Percentiles rank a stretch among this genome's conserved stretches.
Conservation (phyloP, 73 alveolate species). For the Paramecium sexaurelia region DNA sequence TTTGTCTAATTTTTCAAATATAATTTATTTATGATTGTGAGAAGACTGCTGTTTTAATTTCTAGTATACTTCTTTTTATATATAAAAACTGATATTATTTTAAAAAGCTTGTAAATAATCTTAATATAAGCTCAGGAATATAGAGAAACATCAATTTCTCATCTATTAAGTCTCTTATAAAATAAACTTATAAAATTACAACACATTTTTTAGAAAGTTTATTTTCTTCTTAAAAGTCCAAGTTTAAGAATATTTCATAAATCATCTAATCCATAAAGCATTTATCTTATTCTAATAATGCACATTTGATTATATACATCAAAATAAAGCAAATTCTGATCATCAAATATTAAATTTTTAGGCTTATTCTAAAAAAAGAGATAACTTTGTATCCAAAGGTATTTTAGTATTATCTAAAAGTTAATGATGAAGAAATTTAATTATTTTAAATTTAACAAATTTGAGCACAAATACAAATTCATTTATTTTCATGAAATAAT, state of each 20-base stretch:
- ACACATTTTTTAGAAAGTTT: background rate
- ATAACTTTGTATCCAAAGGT: too few species aligned
- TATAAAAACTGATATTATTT: background rate
- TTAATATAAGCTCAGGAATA: background rate
- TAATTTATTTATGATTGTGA: too few species aligned
- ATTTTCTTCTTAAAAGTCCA: background rate
- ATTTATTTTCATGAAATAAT: background rate
- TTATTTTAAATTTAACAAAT: too few species aligned
- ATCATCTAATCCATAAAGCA: too few species aligned
- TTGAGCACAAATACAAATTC: too few species aligned
- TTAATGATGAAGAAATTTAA: too few species aligned
- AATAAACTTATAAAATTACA: background rate
- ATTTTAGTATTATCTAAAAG: too few species aligned
- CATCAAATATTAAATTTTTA: background rate
- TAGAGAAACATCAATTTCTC: background rate
- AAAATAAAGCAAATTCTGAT: background rate
- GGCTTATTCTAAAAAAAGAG: background rate
- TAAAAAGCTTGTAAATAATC: background rate
- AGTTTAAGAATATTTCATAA: too few species aligned
- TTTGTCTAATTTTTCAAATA: too few species aligned
- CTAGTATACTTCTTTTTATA: background rate
- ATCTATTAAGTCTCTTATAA: background rate
- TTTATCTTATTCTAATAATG: too few species aligned
- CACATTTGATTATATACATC: background rate
- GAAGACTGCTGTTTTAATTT: background rate